A percentile compares a stretch with the other conserved stretches of the same genome.
Evolutionary conservation across 176 grass and related monocot genomes (phyloP).

Genomic region (Stipa capillata): DNA sequence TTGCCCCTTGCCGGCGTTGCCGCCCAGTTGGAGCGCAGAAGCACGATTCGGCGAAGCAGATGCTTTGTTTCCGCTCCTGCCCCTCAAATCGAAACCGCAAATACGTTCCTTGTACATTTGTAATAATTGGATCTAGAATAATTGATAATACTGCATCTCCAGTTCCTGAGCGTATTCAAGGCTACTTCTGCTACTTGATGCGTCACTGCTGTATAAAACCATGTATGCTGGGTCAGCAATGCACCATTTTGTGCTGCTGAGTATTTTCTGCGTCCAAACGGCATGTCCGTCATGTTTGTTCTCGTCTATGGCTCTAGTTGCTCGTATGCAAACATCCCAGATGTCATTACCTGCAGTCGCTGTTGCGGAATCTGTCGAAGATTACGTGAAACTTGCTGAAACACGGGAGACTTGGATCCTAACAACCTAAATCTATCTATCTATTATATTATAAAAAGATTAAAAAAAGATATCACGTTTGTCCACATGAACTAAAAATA

Average conservation of each 20-base stretch:
- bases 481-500: no score
- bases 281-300: neutral
- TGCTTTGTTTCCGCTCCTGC: neutral
- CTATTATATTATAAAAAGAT: no score
- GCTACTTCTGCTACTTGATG: neutral
- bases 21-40: neutral
- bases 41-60: neutral
- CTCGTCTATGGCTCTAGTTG: neutral
- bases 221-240: neutral
- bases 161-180: neutral
- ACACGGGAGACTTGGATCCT: no score
- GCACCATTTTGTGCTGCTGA: neutral
- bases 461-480: no score
- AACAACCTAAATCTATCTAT: no score
- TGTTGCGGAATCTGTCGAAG: neutral
- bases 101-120: constrained; percentile 13
- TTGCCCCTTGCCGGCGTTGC: neutral
- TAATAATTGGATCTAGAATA: neutral
- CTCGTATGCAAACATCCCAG: neutral
- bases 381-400: no score
- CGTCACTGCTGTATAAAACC: neutral
- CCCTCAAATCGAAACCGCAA: neutral
- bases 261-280: neutral
- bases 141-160: neutral
- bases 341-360: neutral